phyloP scores from a whole-genome alignment of 192 early-diverging fungal species.

The Gorgonomyces haynaldii region DNA sequence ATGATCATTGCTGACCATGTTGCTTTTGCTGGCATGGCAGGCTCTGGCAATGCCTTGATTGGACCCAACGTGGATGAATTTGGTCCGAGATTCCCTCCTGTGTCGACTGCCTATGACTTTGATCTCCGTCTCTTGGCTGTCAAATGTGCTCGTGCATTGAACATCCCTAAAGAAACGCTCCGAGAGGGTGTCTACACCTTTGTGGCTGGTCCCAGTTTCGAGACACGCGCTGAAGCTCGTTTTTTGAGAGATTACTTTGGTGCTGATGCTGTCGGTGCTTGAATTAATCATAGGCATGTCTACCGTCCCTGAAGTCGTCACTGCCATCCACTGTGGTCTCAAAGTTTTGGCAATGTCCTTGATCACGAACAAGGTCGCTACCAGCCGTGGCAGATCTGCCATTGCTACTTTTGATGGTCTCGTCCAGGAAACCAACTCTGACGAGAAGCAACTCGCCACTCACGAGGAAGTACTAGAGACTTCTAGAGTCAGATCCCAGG shows the following conservation, averaged over 20 bases:
- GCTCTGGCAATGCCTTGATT: constrained; percentile 56
- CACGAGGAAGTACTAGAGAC: constrained; percentile 65
- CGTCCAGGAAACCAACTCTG: constrained; percentile 6
- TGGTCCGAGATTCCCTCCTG: constrained; percentile 78
- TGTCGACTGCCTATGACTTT: constrained; percentile 75
- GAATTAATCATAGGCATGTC: no score
- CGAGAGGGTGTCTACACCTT: constrained; percentile 73
- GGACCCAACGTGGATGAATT: constrained; percentile 73
- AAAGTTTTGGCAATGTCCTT: constrained; percentile 66
- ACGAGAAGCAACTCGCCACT: constrained; percentile 34
- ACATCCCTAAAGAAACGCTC: constrained; percentile 38
- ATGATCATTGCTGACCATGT: constrained; percentile 60
- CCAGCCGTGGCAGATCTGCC: constrained; percentile 26
- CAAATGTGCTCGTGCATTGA: constrained; percentile 40
- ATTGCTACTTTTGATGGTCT: constrained; percentile 9
- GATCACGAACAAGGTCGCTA: constrained; percentile 61
- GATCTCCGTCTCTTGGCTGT: constrained; percentile 61
- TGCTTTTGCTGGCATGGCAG: constrained; percentile 15
- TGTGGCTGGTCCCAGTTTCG: constrained; percentile 78
- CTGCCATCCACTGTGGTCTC: constrained; percentile 75
- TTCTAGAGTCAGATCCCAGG: constrained; percentile 32
- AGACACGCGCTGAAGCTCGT: constrained; percentile 72
- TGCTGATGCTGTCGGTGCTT: constrained; percentile 78
- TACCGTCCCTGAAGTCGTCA: constrained; percentile 78
- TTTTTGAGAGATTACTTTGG: constrained; percentile 51